These are phyloP conservation scores for Geranium rotundifolium DNA, from an alignment of 345 rosid species.

Conservation along the genomic window DNA sequence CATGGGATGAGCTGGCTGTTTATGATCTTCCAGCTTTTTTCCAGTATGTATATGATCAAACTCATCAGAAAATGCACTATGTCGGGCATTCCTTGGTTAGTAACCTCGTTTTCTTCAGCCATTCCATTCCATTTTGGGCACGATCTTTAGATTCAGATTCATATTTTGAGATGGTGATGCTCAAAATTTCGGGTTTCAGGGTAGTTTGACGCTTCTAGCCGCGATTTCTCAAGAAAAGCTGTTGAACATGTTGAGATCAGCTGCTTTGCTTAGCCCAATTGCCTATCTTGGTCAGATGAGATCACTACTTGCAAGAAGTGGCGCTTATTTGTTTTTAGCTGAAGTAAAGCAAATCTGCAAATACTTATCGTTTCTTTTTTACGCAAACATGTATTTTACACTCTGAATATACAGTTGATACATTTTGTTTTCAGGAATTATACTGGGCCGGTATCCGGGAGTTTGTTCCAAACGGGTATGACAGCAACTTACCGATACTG, in stretches of 20 bases:
- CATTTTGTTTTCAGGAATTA: slow-evolving; percentile 17
- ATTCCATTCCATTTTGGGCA: no score
- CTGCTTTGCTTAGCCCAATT: slow-evolving; percentile 33
- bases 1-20: slow-evolving; percentile 27
- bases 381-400: not conserved
- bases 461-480: slow-evolving; percentile 26
- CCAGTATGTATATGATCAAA: slow-evolving; percentile 15
- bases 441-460: slow-evolving; percentile 33
- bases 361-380: not conserved
- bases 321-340: slow-evolving; percentile 23
- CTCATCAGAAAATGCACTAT: slow-evolving; percentile 29
- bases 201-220: slow-evolving; percentile 33
- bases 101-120: no score
- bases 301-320: slow-evolving; percentile 12
- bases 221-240: slow-evolving; percentile 26
- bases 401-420: not conserved
- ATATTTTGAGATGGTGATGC: no score
- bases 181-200: slow-evolving; percentile 11
- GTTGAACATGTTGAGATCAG: slow-evolving; percentile 20
- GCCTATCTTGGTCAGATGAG: slow-evolving; percentile 28
- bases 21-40: slow-evolving; percentile 21
- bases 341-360: slow-evolving; percentile 9
- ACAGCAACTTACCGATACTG: not conserved
- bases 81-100: slow-evolving; percentile 29
- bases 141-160: no score